Base-by-base conservation (phyloP, 202 grass and related monocot species). In the Schoenoplectus triqueter region DNA sequence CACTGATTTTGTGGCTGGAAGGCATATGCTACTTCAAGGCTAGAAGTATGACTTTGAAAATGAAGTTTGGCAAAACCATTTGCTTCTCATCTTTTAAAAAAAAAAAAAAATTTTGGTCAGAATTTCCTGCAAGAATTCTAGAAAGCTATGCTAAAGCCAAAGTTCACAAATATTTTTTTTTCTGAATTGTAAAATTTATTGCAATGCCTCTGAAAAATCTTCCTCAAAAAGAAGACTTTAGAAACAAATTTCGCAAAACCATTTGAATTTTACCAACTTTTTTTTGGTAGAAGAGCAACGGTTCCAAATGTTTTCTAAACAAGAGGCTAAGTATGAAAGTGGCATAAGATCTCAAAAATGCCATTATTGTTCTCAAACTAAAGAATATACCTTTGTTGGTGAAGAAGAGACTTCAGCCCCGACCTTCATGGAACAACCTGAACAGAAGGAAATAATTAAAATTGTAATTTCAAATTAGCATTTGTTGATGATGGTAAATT, bases 401-500 rank as follows among this genome's bases (percentile, higher is more conserved):
- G 89, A 91, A 80, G 79, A 31, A 87, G 86, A 86, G 82, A 74
- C 17, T 87, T 72, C 84, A 84, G 55, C 80, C 79, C 84, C 86
- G 80, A 45, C 80, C 88, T 82, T 85, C 84, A 66, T 44, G 78
- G 92, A 92, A 78, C 81, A 92, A 85, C 87, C 94, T 97, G 84
- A 64, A 88, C 72, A 87, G 73, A 82, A 69, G 47, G 75, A 81
- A n/a, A 87, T 18, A 83, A 11, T 44, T 50, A 82, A 88, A 8
- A 60, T 72, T 62, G 20, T 41, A 83, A 69, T 67, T 19, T 70
- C 78, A 79, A 83, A 50, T 79, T 80, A 60, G 3, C 17, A 85
- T 40, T 56, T 64, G 47, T 48, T 2, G 7, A 21, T 49, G 18
- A 72, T 72, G 15, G 10, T 72, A 31, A 31, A 31, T 45, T 72